Evolutionary conservation across 306 rosid genomes (phyloP).

Genomic region (Quercus rubra): DNA sequence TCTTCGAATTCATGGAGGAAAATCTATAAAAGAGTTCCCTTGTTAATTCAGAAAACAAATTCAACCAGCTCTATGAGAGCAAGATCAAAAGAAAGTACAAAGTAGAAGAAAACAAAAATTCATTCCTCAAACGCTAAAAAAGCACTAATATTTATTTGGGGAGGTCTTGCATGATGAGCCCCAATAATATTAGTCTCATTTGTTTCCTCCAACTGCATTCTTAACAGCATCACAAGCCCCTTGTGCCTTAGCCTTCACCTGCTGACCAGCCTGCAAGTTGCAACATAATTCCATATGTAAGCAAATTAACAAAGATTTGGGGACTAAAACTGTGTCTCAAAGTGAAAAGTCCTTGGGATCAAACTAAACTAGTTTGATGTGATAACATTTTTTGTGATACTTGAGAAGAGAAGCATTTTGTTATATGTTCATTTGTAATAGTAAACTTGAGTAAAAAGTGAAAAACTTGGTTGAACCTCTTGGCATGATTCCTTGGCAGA

Average conservation of each 20-base stretch:
- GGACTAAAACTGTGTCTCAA: no score
- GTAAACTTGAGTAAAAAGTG: neutral
- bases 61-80: neutral
- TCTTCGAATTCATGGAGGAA: neutral
- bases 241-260: slow-evolving; percentile 27
- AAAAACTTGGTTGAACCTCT: slow-evolving; percentile 23
- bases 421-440: neutral
- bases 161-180: neutral
- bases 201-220: slow-evolving; percentile 22
- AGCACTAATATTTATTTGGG: neutral
- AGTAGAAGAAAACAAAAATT: neutral
- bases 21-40: neutral
- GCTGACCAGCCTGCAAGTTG: slow-evolving; percentile 35
- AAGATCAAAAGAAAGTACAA: neutral
- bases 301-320: neutral
- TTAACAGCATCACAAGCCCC: slow-evolving; percentile 24
- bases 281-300: neutral
- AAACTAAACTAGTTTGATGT: no score
- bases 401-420: neutral
- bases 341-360: neutral
- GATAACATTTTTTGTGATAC: no score
- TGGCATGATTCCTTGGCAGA: slow-evolving; percentile 41
- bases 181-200: slow-evolving; percentile 7
- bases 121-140: neutral
- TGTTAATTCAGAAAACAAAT: neutral